phyloP scores from a whole-genome alignment of 805 yeast species.

The Candida mattraensis region DNA sequence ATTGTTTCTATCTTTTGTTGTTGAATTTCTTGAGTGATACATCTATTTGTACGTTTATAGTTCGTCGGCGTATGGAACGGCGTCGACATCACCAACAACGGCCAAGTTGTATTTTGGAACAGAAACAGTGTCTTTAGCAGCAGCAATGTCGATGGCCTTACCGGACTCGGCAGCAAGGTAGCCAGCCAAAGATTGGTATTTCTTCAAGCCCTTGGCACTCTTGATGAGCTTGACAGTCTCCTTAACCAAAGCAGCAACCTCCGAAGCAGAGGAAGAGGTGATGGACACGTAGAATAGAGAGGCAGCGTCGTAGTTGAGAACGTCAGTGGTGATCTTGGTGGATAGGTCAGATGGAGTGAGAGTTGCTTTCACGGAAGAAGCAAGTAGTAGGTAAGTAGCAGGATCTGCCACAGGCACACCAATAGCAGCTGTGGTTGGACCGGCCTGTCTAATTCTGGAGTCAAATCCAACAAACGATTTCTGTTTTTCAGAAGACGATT shows the following conservation, averaged over 20 bases:
- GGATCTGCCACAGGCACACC: slow-evolving; percentile 78
- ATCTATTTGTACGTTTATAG: slow-evolving; percentile 46
- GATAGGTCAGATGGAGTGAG: slow-evolving; percentile 49
- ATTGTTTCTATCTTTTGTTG: slow-evolving; percentile 10
- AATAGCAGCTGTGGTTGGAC: slow-evolving; percentile 70
- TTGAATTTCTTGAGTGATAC: slow-evolving; percentile 14
- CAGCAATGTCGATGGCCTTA: slow-evolving; percentile 36
- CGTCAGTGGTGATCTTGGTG: slow-evolving; percentile 48
- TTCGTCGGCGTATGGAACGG: slow-evolving; percentile 87
- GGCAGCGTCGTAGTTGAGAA: slow-evolving; percentile 71
- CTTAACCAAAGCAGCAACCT: slow-evolving; percentile 61
- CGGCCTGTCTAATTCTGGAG: slow-evolving; percentile 62
- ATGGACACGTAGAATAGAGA: slow-evolving; percentile 76
- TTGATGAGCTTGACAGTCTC: slow-evolving; percentile 53
- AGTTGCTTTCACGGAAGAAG: slow-evolving; percentile 61
- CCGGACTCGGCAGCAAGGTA: slow-evolving; percentile 44
- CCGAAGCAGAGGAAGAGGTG: slow-evolving; percentile 55
- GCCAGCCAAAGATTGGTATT: slow-evolving; percentile 56
- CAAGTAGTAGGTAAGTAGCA: slow-evolving; percentile 66
- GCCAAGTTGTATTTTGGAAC: slow-evolving; percentile 70
- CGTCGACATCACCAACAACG: slow-evolving; percentile 85
- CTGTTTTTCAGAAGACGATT: slow-evolving; percentile 40
- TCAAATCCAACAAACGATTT: slow-evolving; percentile 62
- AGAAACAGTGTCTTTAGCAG: slow-evolving; percentile 38
- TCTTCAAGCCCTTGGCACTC: slow-evolving; percentile 55